Evolutionary conservation across 1,284 basidiomycete species (phyloP), one percentile per base, ranked within the genome.

Genomic region (Athelia sp.): DNA sequence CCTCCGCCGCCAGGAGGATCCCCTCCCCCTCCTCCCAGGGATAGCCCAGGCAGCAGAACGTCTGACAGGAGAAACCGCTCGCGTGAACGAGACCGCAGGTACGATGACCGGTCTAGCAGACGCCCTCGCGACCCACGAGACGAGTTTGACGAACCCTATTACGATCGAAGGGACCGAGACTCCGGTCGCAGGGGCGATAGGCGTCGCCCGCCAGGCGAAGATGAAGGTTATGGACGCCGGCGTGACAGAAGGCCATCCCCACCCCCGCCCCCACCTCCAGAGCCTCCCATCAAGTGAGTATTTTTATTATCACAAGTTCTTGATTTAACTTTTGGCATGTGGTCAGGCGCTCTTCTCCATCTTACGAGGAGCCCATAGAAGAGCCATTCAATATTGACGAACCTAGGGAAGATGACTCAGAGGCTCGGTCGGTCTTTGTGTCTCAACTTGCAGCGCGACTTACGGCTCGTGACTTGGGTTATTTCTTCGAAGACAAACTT

Each of bases 401-500:
- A 55, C 82, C 81, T 3, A 89, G 82, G 66, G 90, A 88, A 67
- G 89, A 91, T 63, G 93, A 93, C 67, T 93, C 88, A 52, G 95
- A 98, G 79, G 84, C 89, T 63, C 90, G 97, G 67, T 98, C 96
- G 59, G 91, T 98, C 57, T 99, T 99, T 72, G 94, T 98, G 66
- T 95, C 94, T 61, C 96, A 98, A 73, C 85, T 99, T 64, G 92
- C 96, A 58, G 92, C 93, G 51, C 84, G 93, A 62, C 84, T 98
- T 65, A 96, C 93, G 51, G 93, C 94, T 62, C 82, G 91, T 63
- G 96, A 99, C 74, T 76, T 99, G 66, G 94, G 94, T 54, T 91
- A 96, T 70, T 99, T 99, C 76, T 98, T 99, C 65, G 96, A 98
- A 76, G 92, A 97, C 66, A 94, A 93, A 67, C 78, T 98, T 29